Base-by-base conservation (phyloP, 2,329 filamentous ascomycete genomes). In the Gaeumannomyces sp. region DNA sequence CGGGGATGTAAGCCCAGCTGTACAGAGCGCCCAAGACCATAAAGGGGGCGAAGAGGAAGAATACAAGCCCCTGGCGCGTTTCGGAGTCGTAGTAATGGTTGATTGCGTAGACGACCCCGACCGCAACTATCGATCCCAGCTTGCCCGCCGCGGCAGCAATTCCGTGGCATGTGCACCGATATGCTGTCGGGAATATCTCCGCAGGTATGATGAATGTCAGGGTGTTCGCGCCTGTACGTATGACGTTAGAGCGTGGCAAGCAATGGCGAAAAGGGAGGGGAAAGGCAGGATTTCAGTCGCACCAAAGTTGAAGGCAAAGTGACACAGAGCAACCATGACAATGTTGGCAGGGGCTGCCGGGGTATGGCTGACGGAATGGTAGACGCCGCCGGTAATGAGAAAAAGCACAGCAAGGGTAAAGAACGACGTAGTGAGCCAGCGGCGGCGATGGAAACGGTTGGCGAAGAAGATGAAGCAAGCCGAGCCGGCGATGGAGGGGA, bases 151-250 rank as follows among this genome's bases (percentile, higher is more conserved):
- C 85, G 0, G 85, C 85, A 0, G 85, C 85, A 63, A 88, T 84
- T 29, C 85, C 85, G 69, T 87, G 85, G 66, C 84, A 87, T 0
- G 85, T 86, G 62, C 81, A 85, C 57, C 86, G 81, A 69, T 87
- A 88, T 67, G 81, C 80, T 2, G 86, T 89, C 0, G 85, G 85
- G 71, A 89, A 89, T 58, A 87, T 82, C 71, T 89, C 86, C 58
- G 84, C 85, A 1, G 86, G 85, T 22, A 89, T 82, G 64, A 88
- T 83, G 69, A 89, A 88, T 0, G 85, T 88, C 14, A 87, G 80
- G 0, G 83, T 85, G 69, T 88, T 88, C 58, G 85, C 84, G 14
- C 85, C 81, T 69, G 6, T 1, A 8, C 59, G 16, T 27, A 38
- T 19, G 19, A 10, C 38, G 6, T 45, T 38, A 45, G 16, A 22